Base-by-base conservation (phyloP, 2,329 filamentous ascomycete species). In the Epichloe festucae region DNA sequence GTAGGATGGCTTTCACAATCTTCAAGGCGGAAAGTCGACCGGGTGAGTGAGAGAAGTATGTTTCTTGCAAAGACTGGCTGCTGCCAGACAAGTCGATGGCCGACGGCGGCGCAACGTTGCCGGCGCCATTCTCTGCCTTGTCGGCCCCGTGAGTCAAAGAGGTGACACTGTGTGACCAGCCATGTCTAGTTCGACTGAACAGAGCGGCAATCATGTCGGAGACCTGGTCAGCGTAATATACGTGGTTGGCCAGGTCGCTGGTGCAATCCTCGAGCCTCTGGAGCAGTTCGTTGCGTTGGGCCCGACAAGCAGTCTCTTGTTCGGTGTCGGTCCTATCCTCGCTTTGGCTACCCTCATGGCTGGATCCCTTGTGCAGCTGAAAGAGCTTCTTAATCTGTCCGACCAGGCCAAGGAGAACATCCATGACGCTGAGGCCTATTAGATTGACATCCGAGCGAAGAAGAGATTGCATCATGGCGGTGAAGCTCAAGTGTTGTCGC, bases 221-320 rank as follows among this genome's bases (percentile, higher is more conserved):
- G 51, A 97, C 88, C 67, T 98, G 93, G 60, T 97, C 91, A 2
- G 87, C 87, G 65, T 98, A 98, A 71, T 98, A 98, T 35, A 96
- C 84, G 63, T 98, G 93, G 0, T 88, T 95, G 2, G 90, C 89
- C 31, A 98, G 73, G 63, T 90, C 82, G n/a, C 89, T 89, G 55
- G 96, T 89, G 67, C 88, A 95, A 58, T 79, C 76, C 64, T 93
- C 84, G 15, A 97, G 76, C 35, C 83, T 79, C 36, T 73, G 67
- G 31, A 95, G 70, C 15, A 96, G 73, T 57, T 83, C 77, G 55
- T 76, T 75, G 48, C 83, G 77, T 52, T 84, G 77, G 11, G 65
- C 54, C 51, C 58, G 63, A 51, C 57, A 56, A 46, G 55, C 60
- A 17, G 67, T 66, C 31, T 67, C 68, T 6, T 59, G 56, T 40